phyloP scores from a whole-genome alignment of 495 filamentous ascomycete genomes.

The Chaetomium tenue region DNA sequence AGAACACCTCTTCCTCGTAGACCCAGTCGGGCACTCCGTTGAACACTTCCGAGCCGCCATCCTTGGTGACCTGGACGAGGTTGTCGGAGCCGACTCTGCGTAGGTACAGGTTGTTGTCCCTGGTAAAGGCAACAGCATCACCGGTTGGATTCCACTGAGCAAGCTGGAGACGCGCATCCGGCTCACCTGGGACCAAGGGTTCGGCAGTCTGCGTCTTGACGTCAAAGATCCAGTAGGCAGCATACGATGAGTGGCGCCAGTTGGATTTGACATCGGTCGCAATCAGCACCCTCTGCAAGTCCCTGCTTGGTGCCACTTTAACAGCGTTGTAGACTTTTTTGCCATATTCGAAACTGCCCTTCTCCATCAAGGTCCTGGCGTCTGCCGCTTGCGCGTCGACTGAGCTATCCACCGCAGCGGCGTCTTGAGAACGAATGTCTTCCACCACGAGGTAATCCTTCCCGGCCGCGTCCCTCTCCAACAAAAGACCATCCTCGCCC shows the following conservation, averaged over 20 bases:
- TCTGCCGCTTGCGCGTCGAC: constrained; percentile 42
- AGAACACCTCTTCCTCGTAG: constrained; percentile 94
- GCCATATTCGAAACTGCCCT: constrained; percentile 57
- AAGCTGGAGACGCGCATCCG: constrained; percentile 70
- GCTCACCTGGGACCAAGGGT: constrained; percentile 69
- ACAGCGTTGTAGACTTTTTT: constrained; percentile 51
- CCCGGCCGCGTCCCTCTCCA: constrained; percentile 59
- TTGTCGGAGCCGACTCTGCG: constrained; percentile 58
- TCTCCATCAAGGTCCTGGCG: constrained; percentile 71
- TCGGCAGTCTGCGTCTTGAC: constrained; percentile 76
- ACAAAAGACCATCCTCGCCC: constrained; percentile 81
- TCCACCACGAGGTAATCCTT: constrained; percentile 82
- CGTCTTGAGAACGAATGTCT: constrained; percentile 62
- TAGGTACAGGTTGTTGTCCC: constrained; percentile 84
- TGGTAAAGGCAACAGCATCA: constrained; percentile 79
- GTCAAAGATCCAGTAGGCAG: constrained; percentile 90
- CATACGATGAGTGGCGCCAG: constrained; percentile 87
- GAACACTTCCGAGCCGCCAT: constrained; percentile 83
- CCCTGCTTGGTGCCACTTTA: constrained; percentile 70
- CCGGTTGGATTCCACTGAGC: constrained; percentile 88
- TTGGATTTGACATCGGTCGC: constrained; percentile 67
- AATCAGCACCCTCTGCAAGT: constrained; percentile 81
- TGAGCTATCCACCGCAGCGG: constrained; percentile 32
- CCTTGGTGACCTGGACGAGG: constrained; percentile 73
- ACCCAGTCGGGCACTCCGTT: constrained; percentile 99